A percentile compares a stretch with the other conserved stretches of the same genome.
Conservation (phyloP, 257 asterid species). For the Misopates orontium region DNA sequence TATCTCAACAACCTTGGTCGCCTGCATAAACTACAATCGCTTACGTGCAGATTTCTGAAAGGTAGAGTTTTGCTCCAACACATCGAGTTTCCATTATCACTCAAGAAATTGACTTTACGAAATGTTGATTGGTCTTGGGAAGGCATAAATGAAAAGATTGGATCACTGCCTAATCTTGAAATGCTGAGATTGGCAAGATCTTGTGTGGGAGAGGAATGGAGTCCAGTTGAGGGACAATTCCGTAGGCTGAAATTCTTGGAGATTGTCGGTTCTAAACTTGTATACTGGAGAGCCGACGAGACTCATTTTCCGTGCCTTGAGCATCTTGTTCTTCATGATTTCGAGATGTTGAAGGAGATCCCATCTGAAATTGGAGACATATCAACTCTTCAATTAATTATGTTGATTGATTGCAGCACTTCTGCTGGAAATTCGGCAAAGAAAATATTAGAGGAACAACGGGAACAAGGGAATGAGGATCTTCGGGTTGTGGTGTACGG, state of each 20-base stretch:
- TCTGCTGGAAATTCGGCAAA: slow-evolving; percentile 4
- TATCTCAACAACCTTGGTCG: background rate
- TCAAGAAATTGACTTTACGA: slow-evolving; percentile 7
- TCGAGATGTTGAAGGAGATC: background rate
- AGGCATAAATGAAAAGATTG: background rate
- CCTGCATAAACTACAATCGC: slow-evolving; percentile 2
- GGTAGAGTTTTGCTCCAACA: background rate
- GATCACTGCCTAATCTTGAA: slow-evolving; percentile 11
- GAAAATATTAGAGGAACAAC: no score
- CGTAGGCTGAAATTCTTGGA: background rate
- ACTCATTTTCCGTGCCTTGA: slow-evolving; percentile 18
- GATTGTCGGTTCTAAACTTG: background rate
- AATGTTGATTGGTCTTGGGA: background rate
- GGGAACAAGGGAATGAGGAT: no score
- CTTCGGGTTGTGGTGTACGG: no score
- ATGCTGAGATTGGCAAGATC: background rate
- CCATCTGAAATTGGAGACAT: slow-evolving; percentile 26
- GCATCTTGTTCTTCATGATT: background rate
- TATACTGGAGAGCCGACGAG: slow-evolving; percentile 15
- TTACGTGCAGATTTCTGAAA: background rate
- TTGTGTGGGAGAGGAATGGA: slow-evolving; percentile 5
- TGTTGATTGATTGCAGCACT: background rate
- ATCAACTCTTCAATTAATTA: slow-evolving; percentile 3
- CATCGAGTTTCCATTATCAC: slow-evolving; percentile 1
- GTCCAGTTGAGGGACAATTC: slow-evolving; percentile 14